phyloP scores from a whole-genome alignment of 306 rosid genomes.

The Prunus fruticosa region DNA sequence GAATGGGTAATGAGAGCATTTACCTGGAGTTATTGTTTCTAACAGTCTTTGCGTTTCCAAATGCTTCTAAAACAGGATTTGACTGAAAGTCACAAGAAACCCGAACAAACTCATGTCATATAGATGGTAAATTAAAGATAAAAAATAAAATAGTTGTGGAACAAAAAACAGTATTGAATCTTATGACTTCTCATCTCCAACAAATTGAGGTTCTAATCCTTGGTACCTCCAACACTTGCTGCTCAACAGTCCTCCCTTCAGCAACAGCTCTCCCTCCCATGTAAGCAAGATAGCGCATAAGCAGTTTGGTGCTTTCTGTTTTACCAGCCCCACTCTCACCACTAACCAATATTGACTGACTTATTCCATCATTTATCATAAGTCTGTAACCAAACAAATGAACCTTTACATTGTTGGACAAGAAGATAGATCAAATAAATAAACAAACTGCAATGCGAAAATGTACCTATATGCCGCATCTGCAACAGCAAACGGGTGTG shows the following conservation, averaged over 20 bases:
- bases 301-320: constrained; percentile 97
- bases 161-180: neutral
- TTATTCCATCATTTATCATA: constrained; percentile 86
- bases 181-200: constrained; percentile 11
- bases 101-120: constrained; percentile 2
- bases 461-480: constrained; percentile 93
- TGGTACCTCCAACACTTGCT: constrained; percentile 94
- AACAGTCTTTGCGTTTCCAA: constrained; percentile 99
- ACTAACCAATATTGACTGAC: constrained; percentile 98
- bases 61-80: constrained; percentile 99
- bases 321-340: constrained; percentile 99
- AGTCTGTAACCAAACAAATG: constrained; percentile 62
- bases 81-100: constrained; percentile 58
- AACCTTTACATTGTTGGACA: constrained; percentile 15
- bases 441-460: constrained; percentile 13
- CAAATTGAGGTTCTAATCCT: constrained; percentile 23
- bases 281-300: constrained; percentile 99
- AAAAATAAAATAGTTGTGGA: neutral
- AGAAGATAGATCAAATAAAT: constrained; percentile 22
- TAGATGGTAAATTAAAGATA: neutral
- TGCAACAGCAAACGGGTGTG: constrained; percentile 99
- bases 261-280: constrained; percentile 92
- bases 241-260: constrained; percentile 96
- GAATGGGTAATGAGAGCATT: constrained; percentile 9
- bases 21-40: constrained; percentile 98